Evolutionary conservation across 2,329 filamentous ascomycete genomes (phyloP), one percentile per base, ranked within the genome.

Genomic region (Trichoderma sp.): DNA sequence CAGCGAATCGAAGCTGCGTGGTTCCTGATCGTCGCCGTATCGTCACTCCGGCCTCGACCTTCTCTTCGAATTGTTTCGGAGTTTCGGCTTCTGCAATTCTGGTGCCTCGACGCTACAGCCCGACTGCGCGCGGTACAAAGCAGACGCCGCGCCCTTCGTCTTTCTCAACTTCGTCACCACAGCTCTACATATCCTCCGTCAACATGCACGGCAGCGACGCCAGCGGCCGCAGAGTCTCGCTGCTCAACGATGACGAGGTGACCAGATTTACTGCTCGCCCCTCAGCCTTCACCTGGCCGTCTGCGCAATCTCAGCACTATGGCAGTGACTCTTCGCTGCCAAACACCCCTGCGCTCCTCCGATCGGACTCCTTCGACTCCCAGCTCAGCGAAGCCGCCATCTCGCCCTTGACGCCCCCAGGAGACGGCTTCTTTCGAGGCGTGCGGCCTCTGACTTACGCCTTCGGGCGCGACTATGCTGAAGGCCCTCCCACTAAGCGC

Each of bases 301-400:
- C 48, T 7, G 17, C 55, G 45, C 60, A 28, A 5, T 63, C 55
- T 56, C 61, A 56, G n/a, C 48, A 52, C n/a, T 39, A 57, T 3
- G 74, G 79, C 60, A 79, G 77, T 68, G 71, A 67, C 61, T 82
- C 82, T 3, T 80, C 80, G 4, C 81, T 82, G 21, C 79, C 82
- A 56, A 79, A 80, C 69, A 84, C 83, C 0, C 85, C 86, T 34
- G 82, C 84, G 70, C 80, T 88, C n/a, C 75, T 83, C 57, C 83
- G 85, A 50, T 86, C 85, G 60, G 78, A 86, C 69, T 88, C 86
- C 0, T 88, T 85, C 73, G 86, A 88, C 72, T 88, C 85, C 12
- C 82, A 85, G 67, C 79, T 79, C 69, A 85, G 82, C 70, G 85
- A 85, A 63, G 80, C 83, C 34, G 34, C 34, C 34, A 71, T 79